A percentile compares a stretch with the other conserved stretches of the same genome.
phyloP scores from a whole-genome alignment of 1,284 basidiomycete genomes.

The Irpex lacteus region DNA sequence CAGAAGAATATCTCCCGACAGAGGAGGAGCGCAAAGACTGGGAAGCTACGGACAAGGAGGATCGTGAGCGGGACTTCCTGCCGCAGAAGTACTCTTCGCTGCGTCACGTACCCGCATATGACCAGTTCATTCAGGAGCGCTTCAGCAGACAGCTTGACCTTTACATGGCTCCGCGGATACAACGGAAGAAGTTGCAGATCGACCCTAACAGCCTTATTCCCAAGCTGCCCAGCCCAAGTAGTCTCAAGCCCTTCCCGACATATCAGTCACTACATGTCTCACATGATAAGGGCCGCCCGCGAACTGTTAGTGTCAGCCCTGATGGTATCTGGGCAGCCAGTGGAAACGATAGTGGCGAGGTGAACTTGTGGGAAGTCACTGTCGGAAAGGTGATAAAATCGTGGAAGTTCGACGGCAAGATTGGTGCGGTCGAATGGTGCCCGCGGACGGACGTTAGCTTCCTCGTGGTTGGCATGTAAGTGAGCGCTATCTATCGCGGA shows the following conservation, averaged over 20 bases:
- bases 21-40: conserved; percentile 83
- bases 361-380: conserved; percentile 92
- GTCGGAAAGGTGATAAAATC: conserved; percentile 88
- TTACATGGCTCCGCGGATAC: conserved; percentile 94
- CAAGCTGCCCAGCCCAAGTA: conserved; percentile 92
- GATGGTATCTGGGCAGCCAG: conserved; percentile 91
- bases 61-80: conserved; percentile 88
- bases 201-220: conserved; percentile 92
- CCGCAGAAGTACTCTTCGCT: conserved; percentile 86
- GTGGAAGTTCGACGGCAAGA: conserved; percentile 82
- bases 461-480: conserved; percentile 82
- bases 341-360: conserved; percentile 87
- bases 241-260: conserved; percentile 93
- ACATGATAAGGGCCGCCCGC: conserved; percentile 71
- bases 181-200: conserved; percentile 84
- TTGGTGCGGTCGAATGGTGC: conserved; percentile 93
- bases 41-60: conserved; percentile 86
- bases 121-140: conserved; percentile 90
- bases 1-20: conserved; percentile 95
- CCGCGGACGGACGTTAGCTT: conserved; percentile 83
- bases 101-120: conserved; percentile 90
- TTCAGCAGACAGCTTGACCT: conserved; percentile 96
- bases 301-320: conserved; percentile 82
- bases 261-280: conserved; percentile 74
- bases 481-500: conserved; percentile 19